phyloP scores from a whole-genome alignment of 2,329 filamentous ascomycete species.

The Fusarium staphyleae region DNA sequence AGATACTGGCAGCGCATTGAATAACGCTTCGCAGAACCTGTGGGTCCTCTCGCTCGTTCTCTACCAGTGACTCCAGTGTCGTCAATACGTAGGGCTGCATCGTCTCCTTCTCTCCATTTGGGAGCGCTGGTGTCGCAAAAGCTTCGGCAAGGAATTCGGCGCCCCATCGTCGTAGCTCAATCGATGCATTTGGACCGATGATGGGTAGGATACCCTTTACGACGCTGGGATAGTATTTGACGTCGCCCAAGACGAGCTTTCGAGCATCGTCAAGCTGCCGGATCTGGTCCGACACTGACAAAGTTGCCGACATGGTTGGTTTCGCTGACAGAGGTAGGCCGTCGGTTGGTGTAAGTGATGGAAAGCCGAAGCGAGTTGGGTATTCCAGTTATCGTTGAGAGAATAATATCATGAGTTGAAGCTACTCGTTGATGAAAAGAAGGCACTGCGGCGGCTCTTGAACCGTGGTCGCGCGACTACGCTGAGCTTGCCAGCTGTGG shows the following conservation, averaged over 20 bases:
- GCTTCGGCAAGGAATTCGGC: conserved; percentile 95
- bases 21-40: conserved; percentile 86
- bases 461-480: conserved; percentile 43
- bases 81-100: conserved; percentile 80
- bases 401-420: conserved; percentile 17
- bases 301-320: conserved; percentile 58
- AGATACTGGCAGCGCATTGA: conserved; percentile 89
- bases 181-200: conserved; percentile 73
- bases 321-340: conserved; percentile 1
- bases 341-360: conserved; percentile 8
- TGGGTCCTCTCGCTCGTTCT: conserved; percentile 76
- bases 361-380: neutral
- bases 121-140: conserved; percentile 88
- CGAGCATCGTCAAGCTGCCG: conserved; percentile 89
- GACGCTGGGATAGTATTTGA: conserved; percentile 89
- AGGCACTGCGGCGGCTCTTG: conserved; percentile 28
- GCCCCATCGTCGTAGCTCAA: conserved; percentile 93
- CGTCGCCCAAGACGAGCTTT: conserved; percentile 85
- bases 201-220: conserved; percentile 93
- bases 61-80: conserved; percentile 73
- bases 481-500: conserved; percentile 40
- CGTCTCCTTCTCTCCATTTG: conserved; percentile 79
- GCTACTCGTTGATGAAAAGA: conserved; percentile 16
- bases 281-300: conserved; percentile 77
- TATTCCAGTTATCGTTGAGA: conserved; percentile 3